Percentiles rank a stretch among this genome's conserved stretches.
phyloP scores from a whole-genome alignment of 352 stramenopile genomes.

The Pythium brassicae region DNA sequence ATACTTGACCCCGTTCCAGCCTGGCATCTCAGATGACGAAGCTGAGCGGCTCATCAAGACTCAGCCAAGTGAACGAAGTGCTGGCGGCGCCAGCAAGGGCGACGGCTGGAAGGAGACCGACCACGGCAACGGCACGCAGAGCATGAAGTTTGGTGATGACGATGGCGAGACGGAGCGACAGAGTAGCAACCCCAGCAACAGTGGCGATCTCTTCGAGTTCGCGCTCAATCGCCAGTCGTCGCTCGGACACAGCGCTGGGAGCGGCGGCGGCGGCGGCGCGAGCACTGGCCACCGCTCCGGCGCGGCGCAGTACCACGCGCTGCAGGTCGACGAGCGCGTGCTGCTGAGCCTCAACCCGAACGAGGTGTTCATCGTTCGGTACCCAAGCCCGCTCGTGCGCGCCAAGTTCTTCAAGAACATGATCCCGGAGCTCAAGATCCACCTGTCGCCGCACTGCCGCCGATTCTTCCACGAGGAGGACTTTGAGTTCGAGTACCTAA shows the following conservation, averaged over 20 bases:
- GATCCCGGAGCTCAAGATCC: slow-evolving; percentile 91
- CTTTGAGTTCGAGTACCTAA: slow-evolving; percentile 93
- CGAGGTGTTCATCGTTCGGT: slow-evolving; percentile 87
- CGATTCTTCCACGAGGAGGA: slow-evolving; percentile 95
- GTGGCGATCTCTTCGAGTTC: slow-evolving; percentile 70
- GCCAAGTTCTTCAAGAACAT: slow-evolving; percentile 90
- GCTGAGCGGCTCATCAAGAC: slow-evolving; percentile 79
- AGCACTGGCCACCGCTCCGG: slow-evolving; percentile 42
- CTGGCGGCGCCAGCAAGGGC: slow-evolving; percentile 18
- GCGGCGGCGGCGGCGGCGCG: too few species aligned
- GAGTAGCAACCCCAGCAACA: slow-evolving; percentile 6
- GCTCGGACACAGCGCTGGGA: slow-evolving; percentile 21
- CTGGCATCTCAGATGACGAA: slow-evolving; percentile 74
- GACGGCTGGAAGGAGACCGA: slow-evolving; percentile 59
- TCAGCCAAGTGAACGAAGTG: slow-evolving; percentile 35
- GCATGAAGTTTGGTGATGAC: slow-evolving; percentile 75
- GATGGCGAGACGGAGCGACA: slow-evolving; percentile 34
- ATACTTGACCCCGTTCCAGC: too few species aligned
- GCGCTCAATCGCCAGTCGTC: slow-evolving; percentile 84
- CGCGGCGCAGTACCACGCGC: slow-evolving; percentile 56
- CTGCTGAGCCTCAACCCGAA: slow-evolving; percentile 64
- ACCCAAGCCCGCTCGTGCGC: slow-evolving; percentile 50
- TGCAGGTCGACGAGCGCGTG: slow-evolving; percentile 75
- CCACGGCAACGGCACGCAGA: slow-evolving; percentile 59
- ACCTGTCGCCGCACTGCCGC: slow-evolving; percentile 86